A percentile compares a stretch with the other conserved stretches of the same genome.
Evolutionary conservation across 306 rosid species (phyloP).

Genomic region (Lathyrus tuberosus): DNA sequence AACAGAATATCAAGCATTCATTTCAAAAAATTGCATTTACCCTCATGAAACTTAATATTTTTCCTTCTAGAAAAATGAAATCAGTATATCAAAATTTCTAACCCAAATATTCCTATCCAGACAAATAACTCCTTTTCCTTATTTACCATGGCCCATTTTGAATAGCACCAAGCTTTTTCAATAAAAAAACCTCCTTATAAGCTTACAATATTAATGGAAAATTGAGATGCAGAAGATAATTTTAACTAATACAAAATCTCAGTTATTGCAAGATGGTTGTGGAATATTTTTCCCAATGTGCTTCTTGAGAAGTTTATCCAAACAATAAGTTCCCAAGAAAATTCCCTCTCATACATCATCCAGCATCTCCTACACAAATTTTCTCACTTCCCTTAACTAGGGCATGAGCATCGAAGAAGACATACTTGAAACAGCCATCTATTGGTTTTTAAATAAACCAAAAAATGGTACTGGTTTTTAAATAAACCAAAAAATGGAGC

Average conservation of each 20-base stretch:
- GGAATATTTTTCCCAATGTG: neutral
- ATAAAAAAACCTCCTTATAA: neutral
- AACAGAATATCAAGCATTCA: conserved; percentile 22
- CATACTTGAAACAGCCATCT: neutral
- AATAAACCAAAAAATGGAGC: neutral
- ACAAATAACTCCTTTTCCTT: neutral
- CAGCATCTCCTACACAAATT: neutral
- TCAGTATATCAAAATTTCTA: neutral
- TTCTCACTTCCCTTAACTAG: neutral
- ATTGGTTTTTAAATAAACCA: too few species aligned
- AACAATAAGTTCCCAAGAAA: neutral
- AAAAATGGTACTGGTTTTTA: neutral
- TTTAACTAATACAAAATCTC: neutral
- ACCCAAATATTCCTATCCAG: neutral
- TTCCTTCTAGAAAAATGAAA: neutral
- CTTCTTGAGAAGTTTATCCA: neutral
- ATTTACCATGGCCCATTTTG: conserved; percentile 3
- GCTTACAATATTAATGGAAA: neutral
- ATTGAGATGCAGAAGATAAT: neutral
- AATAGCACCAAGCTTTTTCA: conserved; percentile 1
- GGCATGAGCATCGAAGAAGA: neutral
- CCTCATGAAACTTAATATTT: neutral
- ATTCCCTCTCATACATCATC: neutral
- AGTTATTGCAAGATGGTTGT: neutral
- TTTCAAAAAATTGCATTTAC: conserved; percentile 16